phyloP scores from a whole-genome alignment of 768 basidiomycete species.

The Leccinum longicurvipes region DNA sequence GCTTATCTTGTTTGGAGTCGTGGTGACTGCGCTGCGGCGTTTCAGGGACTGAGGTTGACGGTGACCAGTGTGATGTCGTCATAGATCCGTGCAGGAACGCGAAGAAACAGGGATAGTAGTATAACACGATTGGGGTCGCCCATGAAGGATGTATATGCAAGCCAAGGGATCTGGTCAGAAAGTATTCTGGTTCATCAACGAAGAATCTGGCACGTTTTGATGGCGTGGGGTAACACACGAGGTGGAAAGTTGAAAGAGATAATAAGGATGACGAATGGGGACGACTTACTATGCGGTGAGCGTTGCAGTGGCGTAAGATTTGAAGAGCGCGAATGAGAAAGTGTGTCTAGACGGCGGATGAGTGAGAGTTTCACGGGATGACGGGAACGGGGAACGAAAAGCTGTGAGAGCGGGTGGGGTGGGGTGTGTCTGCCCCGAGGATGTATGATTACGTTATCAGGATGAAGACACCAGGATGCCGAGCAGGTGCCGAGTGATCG shows the following conservation, averaged over 20 bases:
- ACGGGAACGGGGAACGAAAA: constrained; percentile 2
- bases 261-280: background rate
- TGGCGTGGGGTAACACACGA: constrained; percentile 21
- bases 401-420: background rate
- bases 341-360: too few relatives aligned
- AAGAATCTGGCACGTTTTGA: constrained; percentile 22
- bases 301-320: constrained; percentile 1
- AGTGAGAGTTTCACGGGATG: background rate
- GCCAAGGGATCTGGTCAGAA: background rate
- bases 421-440: background rate
- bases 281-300: background rate
- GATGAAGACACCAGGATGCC: constrained; percentile 7
- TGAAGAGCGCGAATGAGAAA: background rate
- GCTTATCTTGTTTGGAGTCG: constrained; percentile 13
- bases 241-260: background rate
- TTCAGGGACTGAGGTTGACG: constrained; percentile 14
- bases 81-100: background rate
- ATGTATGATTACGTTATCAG: constrained; percentile 10
- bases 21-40: constrained; percentile 26
- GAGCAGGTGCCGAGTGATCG: background rate
- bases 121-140: background rate
- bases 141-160: background rate
- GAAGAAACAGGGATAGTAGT: background rate
- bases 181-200: background rate
- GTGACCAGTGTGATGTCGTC: constrained; percentile 10